Base-by-base conservation (phyloP, 2,329 filamentous ascomycete species). In the Akanthomyces uredinophilus region DNA sequence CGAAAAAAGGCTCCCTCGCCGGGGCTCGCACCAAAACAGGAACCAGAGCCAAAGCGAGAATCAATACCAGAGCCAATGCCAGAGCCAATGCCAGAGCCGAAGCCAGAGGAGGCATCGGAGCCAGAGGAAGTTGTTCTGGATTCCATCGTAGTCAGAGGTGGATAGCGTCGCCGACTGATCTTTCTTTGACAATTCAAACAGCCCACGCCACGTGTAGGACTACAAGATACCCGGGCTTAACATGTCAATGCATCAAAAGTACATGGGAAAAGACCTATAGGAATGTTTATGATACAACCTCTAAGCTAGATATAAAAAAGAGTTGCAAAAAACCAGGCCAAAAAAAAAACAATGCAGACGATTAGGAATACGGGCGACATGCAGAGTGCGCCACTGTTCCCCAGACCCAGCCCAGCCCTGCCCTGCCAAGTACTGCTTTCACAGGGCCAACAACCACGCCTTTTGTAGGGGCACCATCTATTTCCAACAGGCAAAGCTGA, bases 251-350 rank as follows among this genome's bases (percentile, higher is more conserved):
- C 37, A 37, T 53, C 20, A 61, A 24, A 16, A 46, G 16, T 50
- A 29, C 29, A 18, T 29, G 41, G 32, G 16, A 55, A 44, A 32
- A 50, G 24, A 49, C 63, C 59, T 66, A 64, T 62, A 64, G 66
- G 68, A 67, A 69, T 65, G 63, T 66, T 68, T 66, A 72, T 71
- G 64, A 66, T 72, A 71, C 71, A 74, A 68, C 70, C 50, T 74
- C 71, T 75, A 72, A 70, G 68, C 69, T 70, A 72, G 68, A 65
- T 66, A 68, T 64, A 52, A 44, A 67, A 63, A 68, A 69, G 27
- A 43, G 44, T 20, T 51, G 20, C 11, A 29, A 59, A 54, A 54
- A 63, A 43, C 50, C 41, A 61, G 43, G 59, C 59, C 50, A 54
- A 55, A 41, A 59, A 39, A 35, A 6, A 5, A 57, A 50, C 56